Base-by-base conservation (phyloP, 306 rosid genomes). In the Pterocarpus santalinus region DNA sequence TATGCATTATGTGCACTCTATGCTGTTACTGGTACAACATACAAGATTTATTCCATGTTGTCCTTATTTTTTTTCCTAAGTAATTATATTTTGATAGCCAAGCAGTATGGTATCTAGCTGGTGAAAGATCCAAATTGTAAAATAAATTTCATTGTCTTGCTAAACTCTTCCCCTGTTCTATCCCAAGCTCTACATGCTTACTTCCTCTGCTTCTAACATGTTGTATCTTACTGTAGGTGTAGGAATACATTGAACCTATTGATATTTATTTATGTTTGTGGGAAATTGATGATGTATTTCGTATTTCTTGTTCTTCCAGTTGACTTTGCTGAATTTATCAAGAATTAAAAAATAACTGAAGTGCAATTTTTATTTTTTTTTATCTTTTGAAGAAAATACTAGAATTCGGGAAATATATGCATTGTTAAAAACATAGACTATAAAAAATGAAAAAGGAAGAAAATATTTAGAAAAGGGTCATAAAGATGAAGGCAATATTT, bases 1-100 rank as follows among this genome's bases (percentile, higher is more conserved):
- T 91, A 93, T n/a, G 97, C 91, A 79, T 89, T 95, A 87, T 95
- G 99, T 81, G 99, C 99, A 43, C 90, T 95, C 60, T 95, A 95
- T 69, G 99, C 99, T 82, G 90, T 91, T 66, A 93, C 98, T 11
- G 99, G 99, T 95, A 93, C 86, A 86, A 80, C 63, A 5, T 69
- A 67, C 73, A 70, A 58, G 77, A 71, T 60, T 81, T 79, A 67
- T 34, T 74, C 12, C 66, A 65, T 51, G 2, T 57, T 81, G 55
- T 69, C 73, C 47, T 56, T 49, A 12, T 65, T 74, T 65, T 73
- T 64, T 22, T 35, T 66, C 46, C 51, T 62, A 43, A 70, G 33
- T 56, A 70, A 64, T 22, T 30, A 28, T 15, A 22, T 14, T 69
- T 56, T 65, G 73, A 5, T 49, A 57, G 66, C 41, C 68, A n/a